Evolutionary conservation across 108 stramenopile genomes (phyloP), one percentile per base, ranked within the genome.

Genomic region (Nannochloropsis salina): DNA sequence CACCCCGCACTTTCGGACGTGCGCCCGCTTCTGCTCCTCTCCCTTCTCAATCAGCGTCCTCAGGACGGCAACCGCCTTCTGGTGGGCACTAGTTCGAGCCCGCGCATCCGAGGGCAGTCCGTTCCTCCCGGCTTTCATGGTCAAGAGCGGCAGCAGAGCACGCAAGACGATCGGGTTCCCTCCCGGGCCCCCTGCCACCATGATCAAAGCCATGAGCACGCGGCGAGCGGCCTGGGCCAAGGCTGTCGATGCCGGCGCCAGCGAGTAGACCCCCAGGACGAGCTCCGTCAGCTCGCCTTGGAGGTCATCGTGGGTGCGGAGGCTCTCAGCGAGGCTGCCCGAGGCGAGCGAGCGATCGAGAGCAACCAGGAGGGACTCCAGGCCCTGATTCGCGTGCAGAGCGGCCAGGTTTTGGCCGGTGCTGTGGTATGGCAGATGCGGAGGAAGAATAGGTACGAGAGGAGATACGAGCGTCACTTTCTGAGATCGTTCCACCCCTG

Each of bases 221-320:
- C 61, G 3, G 20, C 61, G 61, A 2, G 61, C n/a, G n/a, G 61
- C 61, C n/a, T 74, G 61, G 20, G 61, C 61, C 8, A 74, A 74
- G 61, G 61, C 15, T 6, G 20, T n/a, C 3, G 61, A 15, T n/a
- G 61, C 61, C 20, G 61, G 61, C 20, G 61, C 61, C 15, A 74
- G 61, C 20, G 61, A 74, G 61, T 74, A 74, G 20, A 74, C 61
- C 20, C 20, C 61, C 15, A 74, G 61, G 61, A 74, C 61, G 20
- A 74, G 61, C 15, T 74, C 61, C 20, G 61, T 74, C 61, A 74
- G 61, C 61, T 74, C 61, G 15, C 61, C 61, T 74, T 74, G 61
- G 8, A 74, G 20, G 61, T 74, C 61, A 8, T 74, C 61, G 61
- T 74, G 61, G 61, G 61, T 8, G 61, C 61, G n/a, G 6, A 74